Evolutionary conservation across 73 alveolate species (phyloP), one percentile per base, ranked within the genome.

Genomic region (Diophrys appendiculata): DNA sequence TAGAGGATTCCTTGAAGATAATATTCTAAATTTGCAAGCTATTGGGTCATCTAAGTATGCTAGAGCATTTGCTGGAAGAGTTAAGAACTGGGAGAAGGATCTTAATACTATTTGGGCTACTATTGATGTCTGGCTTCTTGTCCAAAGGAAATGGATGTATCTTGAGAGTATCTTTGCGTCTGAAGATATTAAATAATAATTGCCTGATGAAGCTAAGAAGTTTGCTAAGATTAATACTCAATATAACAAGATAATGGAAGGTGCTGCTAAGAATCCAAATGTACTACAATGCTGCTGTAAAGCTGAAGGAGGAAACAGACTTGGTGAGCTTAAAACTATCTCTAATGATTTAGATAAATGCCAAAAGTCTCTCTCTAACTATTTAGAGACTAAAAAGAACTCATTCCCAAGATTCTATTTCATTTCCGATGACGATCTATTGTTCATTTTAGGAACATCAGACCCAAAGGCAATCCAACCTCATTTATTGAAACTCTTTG

Each of bases 141-240:
- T 96, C 25, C 93, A 91, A 73, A 94, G 98, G 88, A 98, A 98
- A 83, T 98, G 99, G 99, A 94, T 96, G 93, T 98, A 98, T 88
- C 89, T 98, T 77, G 99, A 98, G 90, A 91, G 98, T 88, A 98
- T 98, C 84, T 98, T 98, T 87, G 99, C 99, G 31, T 82, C 97
- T 80, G 99, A 97, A 84, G 99, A 98, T 95, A 98, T 98, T 81
- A 92, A 99, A 77, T 94, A 95, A 93, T 94, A 97, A 94, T 93
- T 98, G 70, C 98, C 98, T 29, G 99, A 98, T 81, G 99, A 97
- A 86, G 98, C 99, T 22, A 98, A 98, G 92, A 98, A 96, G 86
- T 96, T 98, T 92, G 98, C 88, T 80, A 88, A 94, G 68, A 96
- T 90, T 65, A 97, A 97, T 87, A 92, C 92, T 68, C 87, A 89